These are phyloP conservation scores for Sphenostylis stenocarpa DNA, from an alignment of 306 rosid species.

Conservation along the genomic window DNA sequence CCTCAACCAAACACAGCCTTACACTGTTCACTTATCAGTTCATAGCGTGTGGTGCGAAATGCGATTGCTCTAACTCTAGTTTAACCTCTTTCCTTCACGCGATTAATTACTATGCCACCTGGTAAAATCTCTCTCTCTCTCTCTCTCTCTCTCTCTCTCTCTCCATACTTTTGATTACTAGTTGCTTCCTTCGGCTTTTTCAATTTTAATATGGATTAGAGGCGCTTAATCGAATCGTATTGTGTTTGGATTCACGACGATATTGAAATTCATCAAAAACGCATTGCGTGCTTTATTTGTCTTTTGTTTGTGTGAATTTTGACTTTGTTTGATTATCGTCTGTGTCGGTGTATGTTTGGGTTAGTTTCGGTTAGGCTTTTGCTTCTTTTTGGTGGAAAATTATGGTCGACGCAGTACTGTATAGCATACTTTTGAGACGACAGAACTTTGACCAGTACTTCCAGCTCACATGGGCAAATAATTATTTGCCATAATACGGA, in stretches of 20 bases:
- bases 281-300: no score
- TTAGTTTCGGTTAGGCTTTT: neutral
- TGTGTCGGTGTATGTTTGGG: neutral
- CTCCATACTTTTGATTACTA: neutral
- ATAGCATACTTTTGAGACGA: neutral
- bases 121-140: no score
- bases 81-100: neutral
- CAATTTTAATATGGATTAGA: neutral
- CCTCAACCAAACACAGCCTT: neutral
- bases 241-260: neutral
- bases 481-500: neutral
- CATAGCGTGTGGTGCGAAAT: neutral
- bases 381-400: neutral
- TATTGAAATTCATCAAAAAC: neutral
- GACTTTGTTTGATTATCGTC: neutral
- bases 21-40: neutral
- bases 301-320: neutral
- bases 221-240: neutral
- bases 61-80: constrained; percentile 1
- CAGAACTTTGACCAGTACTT: neutral
- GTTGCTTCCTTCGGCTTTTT: neutral
- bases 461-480: neutral
- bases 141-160: no score
- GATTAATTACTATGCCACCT: constrained; percentile 15
- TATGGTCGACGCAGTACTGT: neutral